Evolutionary conservation across 2,329 filamentous ascomycete species (phyloP), one percentile per base, ranked within the genome.

Genomic region (Aspergillus neotritici): DNA sequence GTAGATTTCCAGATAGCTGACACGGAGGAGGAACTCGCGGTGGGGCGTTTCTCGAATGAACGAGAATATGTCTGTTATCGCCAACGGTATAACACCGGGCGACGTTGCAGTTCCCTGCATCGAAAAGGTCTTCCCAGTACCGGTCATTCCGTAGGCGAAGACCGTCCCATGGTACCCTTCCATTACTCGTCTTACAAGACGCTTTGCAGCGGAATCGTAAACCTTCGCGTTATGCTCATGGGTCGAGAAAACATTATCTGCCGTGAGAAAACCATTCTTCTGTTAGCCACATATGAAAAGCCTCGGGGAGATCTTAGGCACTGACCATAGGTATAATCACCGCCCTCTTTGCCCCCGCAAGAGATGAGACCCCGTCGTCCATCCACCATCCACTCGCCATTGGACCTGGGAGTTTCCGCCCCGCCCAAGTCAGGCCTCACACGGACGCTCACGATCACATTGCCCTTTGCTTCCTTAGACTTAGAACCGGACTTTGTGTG

Each of bases 1-100:
- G 71, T 98, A 98, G 48, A 98, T 98, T 70, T 98, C 93, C 50
- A 98, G 76, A 63, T 98, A 98, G 73, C 91, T 97, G 62, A 98
- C 93, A 50, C 93, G 84, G 44, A 98, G 77, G 44, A 98, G 70
- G 54, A 98, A 98, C 62, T 98, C 93, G 47, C 93, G 80, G 30
- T 89, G 87, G 0, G 93, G 93, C 1, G 93, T 97, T 69, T 98
- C 93, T 45, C 93, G 84, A 55, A 98, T 98, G 66, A 96, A 98
- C 0, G 93, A 97, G 67, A 98, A 98, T 40, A 98, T 98, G 62
- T 98, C 93, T 50, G 93, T 97, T 56, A 98, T 97, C 31, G 93
- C 93, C 31, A 97, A 75, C 5, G 93, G 93, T 43, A 98, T 98
- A 21, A 98, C 93, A 70, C 93, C 93, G 1, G 93, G 93, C 31